Evolutionary conservation across 129 eudicot genomes (phyloP).

Genomic region (sunflower (Helianthus annuus)): DNA sequence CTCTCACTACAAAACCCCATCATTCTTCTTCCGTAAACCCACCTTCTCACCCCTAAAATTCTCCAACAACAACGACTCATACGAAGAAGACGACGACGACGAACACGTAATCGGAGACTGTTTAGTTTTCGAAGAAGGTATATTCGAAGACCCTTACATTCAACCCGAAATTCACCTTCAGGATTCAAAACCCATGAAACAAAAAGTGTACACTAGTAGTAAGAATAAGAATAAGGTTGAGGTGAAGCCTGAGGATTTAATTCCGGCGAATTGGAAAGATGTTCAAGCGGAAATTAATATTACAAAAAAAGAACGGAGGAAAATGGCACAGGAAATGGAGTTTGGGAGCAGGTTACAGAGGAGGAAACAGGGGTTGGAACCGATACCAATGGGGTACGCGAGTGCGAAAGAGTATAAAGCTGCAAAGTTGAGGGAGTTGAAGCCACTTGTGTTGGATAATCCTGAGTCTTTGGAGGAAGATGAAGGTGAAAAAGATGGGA

Average conservation of each 20-base stretch:
- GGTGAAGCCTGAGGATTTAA: constrained; percentile 51
- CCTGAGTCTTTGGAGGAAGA: constrained; percentile 34
- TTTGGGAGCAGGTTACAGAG: constrained; percentile 55
- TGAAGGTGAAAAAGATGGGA: background rate
- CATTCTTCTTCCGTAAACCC: constrained; percentile 24
- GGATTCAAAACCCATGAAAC: background rate
- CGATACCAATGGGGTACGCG: constrained; percentile 34
- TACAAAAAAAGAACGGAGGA: constrained; percentile 78
- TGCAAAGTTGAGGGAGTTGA: constrained; percentile 61
- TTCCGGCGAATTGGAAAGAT: constrained; percentile 80
- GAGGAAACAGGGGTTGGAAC: constrained; percentile 47
- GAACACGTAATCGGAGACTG: constrained; percentile 84
- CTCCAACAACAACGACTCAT: constrained; percentile 27
- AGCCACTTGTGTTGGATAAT: constrained; percentile 67
- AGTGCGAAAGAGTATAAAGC: constrained; percentile 54
- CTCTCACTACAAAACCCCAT: constrained; percentile 9
- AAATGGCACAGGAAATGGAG: constrained; percentile 61
- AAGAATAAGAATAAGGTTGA: background rate
- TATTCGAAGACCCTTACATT: constrained; percentile 77
- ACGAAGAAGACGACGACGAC: constrained; percentile 38
- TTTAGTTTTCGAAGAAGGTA: constrained; percentile 82
- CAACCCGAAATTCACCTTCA: constrained; percentile 21
- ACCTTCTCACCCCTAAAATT: constrained; percentile 25
- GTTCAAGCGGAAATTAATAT: constrained; percentile 73
- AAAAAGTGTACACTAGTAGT: background rate